Conservation (phyloP, 768 basidiomycete genomes). For the Leccinum rimulosum region DNA sequence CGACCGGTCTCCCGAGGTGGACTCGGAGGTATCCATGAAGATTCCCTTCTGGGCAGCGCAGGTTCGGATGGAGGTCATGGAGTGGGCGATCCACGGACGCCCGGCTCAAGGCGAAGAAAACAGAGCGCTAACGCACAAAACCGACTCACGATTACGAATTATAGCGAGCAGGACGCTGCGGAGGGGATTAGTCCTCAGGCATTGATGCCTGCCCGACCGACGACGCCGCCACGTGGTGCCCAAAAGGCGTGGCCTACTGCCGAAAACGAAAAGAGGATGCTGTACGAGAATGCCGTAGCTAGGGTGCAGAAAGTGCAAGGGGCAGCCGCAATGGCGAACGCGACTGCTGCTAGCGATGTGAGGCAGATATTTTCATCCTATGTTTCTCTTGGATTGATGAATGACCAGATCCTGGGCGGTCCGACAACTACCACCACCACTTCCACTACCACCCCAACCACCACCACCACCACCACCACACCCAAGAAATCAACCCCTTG, state of each 20-base stretch:
- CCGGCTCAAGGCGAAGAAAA: conserved; percentile 27
- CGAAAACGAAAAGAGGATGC: conserved; percentile 44
- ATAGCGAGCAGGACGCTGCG: conserved; percentile 40
- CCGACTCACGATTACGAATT: conserved; percentile 43
- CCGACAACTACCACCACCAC: background rate
- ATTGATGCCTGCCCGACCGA: conserved; percentile 11
- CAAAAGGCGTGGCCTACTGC: conserved; percentile 31
- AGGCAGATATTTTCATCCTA: conserved; percentile 7
- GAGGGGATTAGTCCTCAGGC: conserved; percentile 25
- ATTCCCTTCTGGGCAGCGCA: background rate
- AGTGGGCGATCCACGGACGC: conserved; percentile 6
- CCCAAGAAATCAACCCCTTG: conserved; percentile 36
- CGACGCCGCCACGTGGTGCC: conserved; percentile 27
- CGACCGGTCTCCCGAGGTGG: conserved; percentile 17
- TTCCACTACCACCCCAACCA: background rate
- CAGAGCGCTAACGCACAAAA: conserved; percentile 32
- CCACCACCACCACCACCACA: background rate
- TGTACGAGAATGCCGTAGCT: conserved; percentile 40
- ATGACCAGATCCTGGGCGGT: conserved; percentile 8
- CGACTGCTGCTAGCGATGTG: conserved; percentile 26
- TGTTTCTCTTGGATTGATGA: conserved; percentile 3
- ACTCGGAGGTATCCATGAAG: conserved; percentile 28
- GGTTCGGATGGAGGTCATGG: conserved; percentile 6
- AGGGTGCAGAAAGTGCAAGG: conserved; percentile 41
- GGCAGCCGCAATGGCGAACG: conserved; percentile 25